These are phyloP conservation scores for Ramularia collo-cygni DNA, from an alignment of 2,329 filamentous ascomycete species.

Conservation along the genomic window DNA sequence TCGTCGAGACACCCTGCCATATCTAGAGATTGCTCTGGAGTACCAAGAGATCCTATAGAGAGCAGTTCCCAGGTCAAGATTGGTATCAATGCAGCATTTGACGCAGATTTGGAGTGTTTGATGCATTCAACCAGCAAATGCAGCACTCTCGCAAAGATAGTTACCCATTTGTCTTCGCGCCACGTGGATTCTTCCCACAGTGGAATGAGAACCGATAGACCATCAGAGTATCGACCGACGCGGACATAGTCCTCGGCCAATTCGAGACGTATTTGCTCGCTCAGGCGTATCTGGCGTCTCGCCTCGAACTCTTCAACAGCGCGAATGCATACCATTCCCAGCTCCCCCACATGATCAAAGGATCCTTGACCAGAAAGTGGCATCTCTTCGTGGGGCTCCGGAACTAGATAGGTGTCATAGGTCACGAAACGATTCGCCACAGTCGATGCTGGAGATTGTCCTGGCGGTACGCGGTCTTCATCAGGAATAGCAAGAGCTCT, in stretches of 20 bases:
- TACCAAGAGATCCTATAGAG: conserved; percentile 8
- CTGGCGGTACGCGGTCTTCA: conserved; percentile 51
- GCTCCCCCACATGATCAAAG: conserved; percentile 47
- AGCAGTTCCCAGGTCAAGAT: conserved; percentile 53
- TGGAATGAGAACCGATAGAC: conserved; percentile 44
- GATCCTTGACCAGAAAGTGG: conserved; percentile 38
- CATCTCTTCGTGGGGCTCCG: conserved; percentile 51
- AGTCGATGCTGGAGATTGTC: conserved; percentile 49
- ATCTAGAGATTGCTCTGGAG: conserved; percentile 5
- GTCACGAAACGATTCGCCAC: conserved; percentile 46
- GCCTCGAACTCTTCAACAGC: conserved; percentile 44
- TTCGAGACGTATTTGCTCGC: conserved; percentile 49
- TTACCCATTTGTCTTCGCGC: conserved; percentile 55
- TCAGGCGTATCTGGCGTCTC: conserved; percentile 47
- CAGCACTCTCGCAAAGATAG: conserved; percentile 47
- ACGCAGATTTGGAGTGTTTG: conserved; percentile 26
- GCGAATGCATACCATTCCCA: conserved; percentile 44
- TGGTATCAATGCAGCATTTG: conserved; percentile 42
- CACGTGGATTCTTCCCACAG: conserved; percentile 53
- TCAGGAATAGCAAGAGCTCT: conserved; percentile 51
- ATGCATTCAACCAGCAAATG: conserved; percentile 49
- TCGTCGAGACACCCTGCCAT: conserved; percentile 16
- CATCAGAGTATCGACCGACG: conserved; percentile 44
- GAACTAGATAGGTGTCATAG: conserved; percentile 57
- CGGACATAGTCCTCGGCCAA: conserved; percentile 49